Percentiles rank a stretch among this genome's conserved stretches.
These are phyloP conservation scores for Sporormia fimetaria DNA, from an alignment of 495 filamentous ascomycete species.

Conservation along the genomic window DNA sequence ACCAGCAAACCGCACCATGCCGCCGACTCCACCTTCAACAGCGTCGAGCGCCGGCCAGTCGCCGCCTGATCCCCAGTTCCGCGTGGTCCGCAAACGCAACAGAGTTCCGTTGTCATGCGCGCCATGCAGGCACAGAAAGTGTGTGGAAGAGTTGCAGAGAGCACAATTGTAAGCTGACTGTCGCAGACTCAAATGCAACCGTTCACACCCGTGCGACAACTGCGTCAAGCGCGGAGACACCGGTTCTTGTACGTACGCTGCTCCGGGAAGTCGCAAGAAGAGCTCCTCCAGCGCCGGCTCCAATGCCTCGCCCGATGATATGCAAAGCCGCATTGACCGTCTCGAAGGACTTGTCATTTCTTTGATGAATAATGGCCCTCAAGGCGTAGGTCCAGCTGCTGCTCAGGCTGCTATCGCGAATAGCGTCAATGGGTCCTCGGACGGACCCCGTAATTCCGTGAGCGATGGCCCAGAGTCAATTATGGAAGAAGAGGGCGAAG, in stretches of 20 bases:
- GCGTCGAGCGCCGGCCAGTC: constrained; percentile 68
- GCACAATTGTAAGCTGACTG: constrained; percentile 3
- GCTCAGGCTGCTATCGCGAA: constrained; percentile 53
- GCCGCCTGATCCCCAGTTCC: constrained; percentile 77
- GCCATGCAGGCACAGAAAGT: constrained; percentile 93
- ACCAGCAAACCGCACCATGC: too few relatives aligned
- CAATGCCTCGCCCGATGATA: constrained; percentile 71
- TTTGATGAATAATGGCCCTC: constrained; percentile 77
- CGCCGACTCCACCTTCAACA: constrained; percentile 83
- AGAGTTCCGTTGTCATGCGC: constrained; percentile 88
- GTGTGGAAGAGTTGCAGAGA: background rate
- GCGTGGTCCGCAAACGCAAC: constrained; percentile 88
- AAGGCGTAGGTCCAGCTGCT: constrained; percentile 49
- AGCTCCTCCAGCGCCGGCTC: constrained; percentile 49
- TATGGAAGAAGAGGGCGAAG: constrained; percentile 45
- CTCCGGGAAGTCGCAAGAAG: constrained; percentile 66
- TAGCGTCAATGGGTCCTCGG: constrained; percentile 39
- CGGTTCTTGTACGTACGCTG: constrained; percentile 78
- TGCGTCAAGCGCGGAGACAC: constrained; percentile 83
- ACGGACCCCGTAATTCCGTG: constrained; percentile 42
- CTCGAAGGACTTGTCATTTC: constrained; percentile 90
- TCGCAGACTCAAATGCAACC: constrained; percentile 80
- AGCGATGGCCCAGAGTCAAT: constrained; percentile 41
- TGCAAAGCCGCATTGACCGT: constrained; percentile 97
- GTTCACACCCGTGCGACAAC: constrained; percentile 85